Conservation (phyloP, 2,329 filamentous ascomycete genomes). For the Monosporascus cannonballus region DNA sequence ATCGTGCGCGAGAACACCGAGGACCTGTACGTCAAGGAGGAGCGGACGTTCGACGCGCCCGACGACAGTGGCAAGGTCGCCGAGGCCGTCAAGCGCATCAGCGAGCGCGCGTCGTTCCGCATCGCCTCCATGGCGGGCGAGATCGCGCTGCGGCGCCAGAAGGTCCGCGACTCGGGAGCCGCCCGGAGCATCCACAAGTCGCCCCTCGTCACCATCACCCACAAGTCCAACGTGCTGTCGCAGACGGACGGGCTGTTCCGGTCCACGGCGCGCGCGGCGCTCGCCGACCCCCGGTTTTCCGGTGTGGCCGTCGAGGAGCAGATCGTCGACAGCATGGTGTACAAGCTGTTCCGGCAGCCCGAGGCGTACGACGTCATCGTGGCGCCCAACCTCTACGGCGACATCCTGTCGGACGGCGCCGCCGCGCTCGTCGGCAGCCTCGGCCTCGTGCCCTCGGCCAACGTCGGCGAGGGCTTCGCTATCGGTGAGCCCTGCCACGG, state of each 20-base stretch:
- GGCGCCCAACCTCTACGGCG: conserved; percentile 93
- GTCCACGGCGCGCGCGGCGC: conserved; percentile 65
- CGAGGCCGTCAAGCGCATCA: conserved; percentile 97
- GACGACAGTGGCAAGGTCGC: conserved; percentile 73
- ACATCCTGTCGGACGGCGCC: conserved; percentile 92
- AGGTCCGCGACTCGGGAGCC: conserved; percentile 57
- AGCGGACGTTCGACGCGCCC: conserved; percentile 70
- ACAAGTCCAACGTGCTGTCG: conserved; percentile 95
- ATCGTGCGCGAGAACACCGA: conserved; percentile 99
- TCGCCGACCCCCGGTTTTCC: conserved; percentile 59
- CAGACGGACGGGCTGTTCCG: conserved; percentile 97
- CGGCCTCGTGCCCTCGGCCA: conserved; percentile 88
- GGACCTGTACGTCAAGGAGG: conserved; percentile 96
- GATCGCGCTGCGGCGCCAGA: conserved; percentile 81
- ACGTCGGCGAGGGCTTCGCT: conserved; percentile 88
- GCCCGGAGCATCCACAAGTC: conserved; percentile 54
- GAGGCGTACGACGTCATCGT: conserved; percentile 96
- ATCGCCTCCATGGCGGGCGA: conserved; percentile 93
- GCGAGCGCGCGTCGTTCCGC: conserved; percentile 73
- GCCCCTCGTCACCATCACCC: conserved; percentile 88
- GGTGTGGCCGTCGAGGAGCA: conserved; percentile 78
- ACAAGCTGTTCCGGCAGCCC: conserved; percentile 97
- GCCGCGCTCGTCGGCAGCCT: conserved; percentile 89
- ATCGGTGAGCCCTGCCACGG: conserved; percentile 99
- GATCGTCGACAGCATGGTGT: conserved; percentile 98